Evolutionary conservation across 1,284 basidiomycete genomes (phyloP), one percentile per base, ranked within the genome.

Genomic region (Trichosporon sp.): DNA sequence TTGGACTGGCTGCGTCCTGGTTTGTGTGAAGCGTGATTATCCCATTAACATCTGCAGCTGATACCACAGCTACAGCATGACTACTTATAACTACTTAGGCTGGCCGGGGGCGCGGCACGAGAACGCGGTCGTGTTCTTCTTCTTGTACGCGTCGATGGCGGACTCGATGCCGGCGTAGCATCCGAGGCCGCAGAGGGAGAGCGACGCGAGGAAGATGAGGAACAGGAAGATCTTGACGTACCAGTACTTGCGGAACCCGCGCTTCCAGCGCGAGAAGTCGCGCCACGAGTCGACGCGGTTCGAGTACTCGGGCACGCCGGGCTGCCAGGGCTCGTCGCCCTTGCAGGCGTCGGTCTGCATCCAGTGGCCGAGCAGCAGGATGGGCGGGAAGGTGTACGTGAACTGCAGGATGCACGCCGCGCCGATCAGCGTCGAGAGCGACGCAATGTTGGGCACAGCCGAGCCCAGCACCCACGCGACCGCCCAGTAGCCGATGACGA

Each of bases 381-480:
- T 11, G n/a, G 68, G 60, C 18, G 72, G 72, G 56, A 71, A 69
- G 9, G 70, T 71, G 62, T 71, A 71, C 7, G 72, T 73, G 58
- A 73, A 71, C 68, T 71, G 70, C 9, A 73, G 68, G 34, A 71
- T 71, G 47, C 69, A 71, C 15, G 62, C 66, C 0, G 72, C 87
- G 1, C 86, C 87, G 62, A 89, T 82, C 21, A 89, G 79, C 2
- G 86, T 84, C 4, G 86, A 85, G 23, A 90, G 83, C 3, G 86
- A 85, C 68, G 84, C 84, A 25, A 90, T 84, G 75, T 89, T 87
- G 0, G 89, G 89, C 62, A 90, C 66, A 3, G 89, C 87, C 15
- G 87, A 86, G 18, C 85, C 89, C 66, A 91, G 83, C 53, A 88
- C 75, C 76, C 88, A 90, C 0, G 89, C 88, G 0, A 79, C 18